A percentile compares a stretch with the other conserved stretches of the same genome.
These are phyloP conservation scores for Ceratobasidium sp. DNA, from an alignment of 1,284 basidiomycete genomes.

Conservation along the genomic window DNA sequence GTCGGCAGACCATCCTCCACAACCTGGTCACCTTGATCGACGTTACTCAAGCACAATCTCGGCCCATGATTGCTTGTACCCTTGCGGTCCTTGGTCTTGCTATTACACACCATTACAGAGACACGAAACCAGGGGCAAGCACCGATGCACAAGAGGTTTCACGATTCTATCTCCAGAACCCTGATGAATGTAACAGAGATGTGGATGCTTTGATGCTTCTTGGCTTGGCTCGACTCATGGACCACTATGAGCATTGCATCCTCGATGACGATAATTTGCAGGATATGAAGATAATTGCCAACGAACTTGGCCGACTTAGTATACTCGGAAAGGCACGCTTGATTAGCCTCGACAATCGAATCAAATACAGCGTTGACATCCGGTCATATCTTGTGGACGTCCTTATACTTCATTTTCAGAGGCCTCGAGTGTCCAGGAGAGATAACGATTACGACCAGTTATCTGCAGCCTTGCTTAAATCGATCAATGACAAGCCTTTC, in stretches of 20 bases:
- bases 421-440: neutral
- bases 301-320: neutral
- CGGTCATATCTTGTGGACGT: constrained; percentile 4
- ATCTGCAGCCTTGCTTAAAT: neutral
- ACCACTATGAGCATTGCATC: neutral
- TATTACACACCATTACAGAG: neutral
- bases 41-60: neutral
- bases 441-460: neutral
- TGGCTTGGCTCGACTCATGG: neutral
- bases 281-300: neutral
- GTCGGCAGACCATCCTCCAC: neutral
- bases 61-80: neutral
- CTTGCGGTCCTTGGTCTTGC: neutral
- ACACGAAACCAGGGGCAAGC: too few species aligned
- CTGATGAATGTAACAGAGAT: neutral
- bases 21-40: neutral
- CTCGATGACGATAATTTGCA: neutral
- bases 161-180: neutral
- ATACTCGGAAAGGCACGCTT: neutral
- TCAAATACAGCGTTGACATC: neutral
- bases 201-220: neutral
- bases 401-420: neutral
- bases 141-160: neutral
- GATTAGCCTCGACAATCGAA: neutral
- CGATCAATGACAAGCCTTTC: neutral